Evolutionary conservation across 495 filamentous ascomycete species (phyloP).

Genomic region (Annulohypoxylon moriforme): DNA sequence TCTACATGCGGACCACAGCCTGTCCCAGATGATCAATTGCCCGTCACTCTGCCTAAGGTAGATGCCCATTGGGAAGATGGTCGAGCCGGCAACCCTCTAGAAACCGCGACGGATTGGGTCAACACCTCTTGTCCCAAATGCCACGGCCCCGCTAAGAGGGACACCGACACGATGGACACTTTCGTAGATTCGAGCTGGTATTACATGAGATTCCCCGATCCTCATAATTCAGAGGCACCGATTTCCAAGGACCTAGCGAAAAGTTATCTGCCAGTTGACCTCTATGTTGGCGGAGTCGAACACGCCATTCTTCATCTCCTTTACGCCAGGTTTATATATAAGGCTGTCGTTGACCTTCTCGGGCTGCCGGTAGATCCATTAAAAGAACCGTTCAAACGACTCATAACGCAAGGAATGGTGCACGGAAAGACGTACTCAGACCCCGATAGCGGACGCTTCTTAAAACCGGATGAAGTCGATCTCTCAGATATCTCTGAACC

Average conservation of each 20-base stretch:
- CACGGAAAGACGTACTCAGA: slow-evolving; percentile 86
- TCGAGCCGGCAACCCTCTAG: slow-evolving; percentile 80
- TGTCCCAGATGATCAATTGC: slow-evolving; percentile 79
- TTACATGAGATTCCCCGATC: slow-evolving; percentile 80
- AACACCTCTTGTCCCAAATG: slow-evolving; percentile 82
- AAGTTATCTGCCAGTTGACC: slow-evolving; percentile 73
- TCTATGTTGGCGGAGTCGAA: slow-evolving; percentile 90
- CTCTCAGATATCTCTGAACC: slow-evolving; percentile 66
- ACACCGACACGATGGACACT: slow-evolving; percentile 96
- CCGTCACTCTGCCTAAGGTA: slow-evolving; percentile 78
- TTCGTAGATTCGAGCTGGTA: slow-evolving; percentile 97
- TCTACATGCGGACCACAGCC: slow-evolving; percentile 78
- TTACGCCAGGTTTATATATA: slow-evolving; percentile 90
- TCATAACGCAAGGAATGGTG: slow-evolving; percentile 92
- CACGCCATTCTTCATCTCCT: slow-evolving; percentile 93
- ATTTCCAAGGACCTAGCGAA: slow-evolving; percentile 69
- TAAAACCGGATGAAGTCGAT: slow-evolving; percentile 82
- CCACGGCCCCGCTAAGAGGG: slow-evolving; percentile 73
- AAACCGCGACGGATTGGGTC: slow-evolving; percentile 76
- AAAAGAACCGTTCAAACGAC: slow-evolving; percentile 81
- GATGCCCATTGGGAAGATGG: slow-evolving; percentile 73
- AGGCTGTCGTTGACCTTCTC: slow-evolving; percentile 71
- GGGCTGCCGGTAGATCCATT: slow-evolving; percentile 19
- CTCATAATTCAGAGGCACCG: slow-evolving; percentile 68
- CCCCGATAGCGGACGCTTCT: slow-evolving; percentile 77